Evolutionary conservation across 2,329 filamentous ascomycete genomes (phyloP).

Genomic region (Aureobasidium sp.): DNA sequence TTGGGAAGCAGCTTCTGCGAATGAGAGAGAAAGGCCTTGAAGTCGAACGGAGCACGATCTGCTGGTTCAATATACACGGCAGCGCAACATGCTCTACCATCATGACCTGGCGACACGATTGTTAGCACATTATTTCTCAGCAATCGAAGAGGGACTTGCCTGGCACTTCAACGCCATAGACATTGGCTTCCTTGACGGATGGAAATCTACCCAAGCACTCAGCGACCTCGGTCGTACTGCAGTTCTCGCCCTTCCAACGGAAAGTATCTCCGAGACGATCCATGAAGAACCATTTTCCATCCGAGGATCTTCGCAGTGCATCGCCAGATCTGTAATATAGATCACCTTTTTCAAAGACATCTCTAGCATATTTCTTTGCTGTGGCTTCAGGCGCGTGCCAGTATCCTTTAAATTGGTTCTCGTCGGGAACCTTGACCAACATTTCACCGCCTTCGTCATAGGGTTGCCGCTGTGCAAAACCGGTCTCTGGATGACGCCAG

Average conservation of each 20-base stretch:
- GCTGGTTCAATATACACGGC: constrained; percentile 50
- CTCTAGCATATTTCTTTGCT: constrained; percentile 42
- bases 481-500: constrained; percentile 56
- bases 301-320: constrained; percentile 35
- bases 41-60: constrained; percentile 45
- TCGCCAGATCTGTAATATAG: constrained; percentile 43
- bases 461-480: constrained; percentile 54
- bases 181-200: constrained; percentile 39
- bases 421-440: constrained; percentile 51
- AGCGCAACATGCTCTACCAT: constrained; percentile 47
- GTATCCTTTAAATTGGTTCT: constrained; percentile 59
- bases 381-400: constrained; percentile 61
- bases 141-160: constrained; percentile 14
- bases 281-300: constrained; percentile 42
- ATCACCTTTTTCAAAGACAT: constrained; percentile 41
- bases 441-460: constrained; percentile 70
- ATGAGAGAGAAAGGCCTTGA: constrained; percentile 50
- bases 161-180: constrained; percentile 42
- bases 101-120: constrained; percentile 24
- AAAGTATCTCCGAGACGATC: constrained; percentile 42
- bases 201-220: constrained; percentile 38
- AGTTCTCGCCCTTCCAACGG: constrained; percentile 44
- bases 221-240: constrained; percentile 40
- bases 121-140: background rate
- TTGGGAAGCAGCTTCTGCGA: constrained; percentile 53